Conservation (phyloP, 768 basidiomycete species). For the Psilocybe tampanensis region DNA sequence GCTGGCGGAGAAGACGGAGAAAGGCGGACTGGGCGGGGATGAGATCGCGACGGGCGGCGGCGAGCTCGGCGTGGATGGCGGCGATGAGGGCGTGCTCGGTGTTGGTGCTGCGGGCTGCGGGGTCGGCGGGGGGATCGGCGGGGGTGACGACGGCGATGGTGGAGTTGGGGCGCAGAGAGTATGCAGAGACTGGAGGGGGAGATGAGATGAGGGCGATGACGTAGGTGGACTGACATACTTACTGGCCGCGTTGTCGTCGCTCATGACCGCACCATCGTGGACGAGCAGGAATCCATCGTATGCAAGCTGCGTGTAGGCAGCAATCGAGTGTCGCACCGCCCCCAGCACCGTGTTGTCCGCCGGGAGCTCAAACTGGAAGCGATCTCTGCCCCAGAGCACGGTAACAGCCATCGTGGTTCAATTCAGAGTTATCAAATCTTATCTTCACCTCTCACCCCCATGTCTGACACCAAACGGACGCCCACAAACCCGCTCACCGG, state of each 20-base stretch:
- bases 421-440: background rate
- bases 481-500: slow-evolving; percentile 36
- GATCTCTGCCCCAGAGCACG: slow-evolving; percentile 49
- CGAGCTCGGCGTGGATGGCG: slow-evolving; percentile 56
- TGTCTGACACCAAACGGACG: slow-evolving; percentile 25
- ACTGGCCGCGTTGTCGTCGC: slow-evolving; percentile 62
- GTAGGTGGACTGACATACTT: slow-evolving; percentile 45
- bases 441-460: slow-evolving; percentile 20
- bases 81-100: slow-evolving; percentile 57
- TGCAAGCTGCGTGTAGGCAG: slow-evolving; percentile 76
- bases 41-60: slow-evolving; percentile 43
- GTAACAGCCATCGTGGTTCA: slow-evolving; percentile 43
- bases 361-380: slow-evolving; percentile 52
- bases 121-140: slow-evolving; percentile 19
- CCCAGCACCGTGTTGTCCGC: slow-evolving; percentile 60
- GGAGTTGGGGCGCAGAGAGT: slow-evolving; percentile 69
- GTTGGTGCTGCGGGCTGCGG: slow-evolving; percentile 34
- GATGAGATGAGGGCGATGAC: slow-evolving; percentile 18
- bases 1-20: slow-evolving; percentile 20
- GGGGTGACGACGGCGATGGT: slow-evolving; percentile 64
- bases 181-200: slow-evolving; percentile 62
- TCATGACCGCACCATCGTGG: slow-evolving; percentile 89
- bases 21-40: slow-evolving; percentile 18
- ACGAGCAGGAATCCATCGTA: slow-evolving; percentile 80
- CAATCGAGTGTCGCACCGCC: slow-evolving; percentile 60